Evolutionary conservation across 1,284 basidiomycete genomes (phyloP).

Genomic region (Sporisorium reilianum): DNA sequence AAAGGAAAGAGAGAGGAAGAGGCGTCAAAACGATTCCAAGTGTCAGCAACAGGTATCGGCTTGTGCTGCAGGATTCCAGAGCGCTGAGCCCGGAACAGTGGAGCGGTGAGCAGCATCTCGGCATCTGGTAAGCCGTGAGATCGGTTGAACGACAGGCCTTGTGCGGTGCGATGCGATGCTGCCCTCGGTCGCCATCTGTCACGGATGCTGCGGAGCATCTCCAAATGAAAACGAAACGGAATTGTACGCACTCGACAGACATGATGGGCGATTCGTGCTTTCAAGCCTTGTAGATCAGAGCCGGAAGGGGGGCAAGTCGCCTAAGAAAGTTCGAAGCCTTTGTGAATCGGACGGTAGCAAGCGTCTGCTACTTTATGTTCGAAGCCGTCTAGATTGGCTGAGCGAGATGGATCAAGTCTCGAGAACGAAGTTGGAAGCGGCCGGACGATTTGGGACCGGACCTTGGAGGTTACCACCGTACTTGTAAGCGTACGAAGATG

Average conservation of each 20-base stretch:
- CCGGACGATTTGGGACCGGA: neutral
- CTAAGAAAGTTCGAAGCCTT: neutral
- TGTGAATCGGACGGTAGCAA: too few relatives aligned
- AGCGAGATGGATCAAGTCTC: neutral
- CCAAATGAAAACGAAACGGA: neutral
- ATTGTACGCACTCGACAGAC: slow-evolving; percentile 61
- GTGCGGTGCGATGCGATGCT: neutral
- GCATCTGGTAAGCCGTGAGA: neutral
- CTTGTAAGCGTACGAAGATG: neutral
- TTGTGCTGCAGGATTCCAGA: neutral
- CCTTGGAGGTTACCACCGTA: slow-evolving; percentile 5
- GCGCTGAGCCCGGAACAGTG: neutral
- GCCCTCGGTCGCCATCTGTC: neutral
- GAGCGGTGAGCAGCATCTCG: neutral
- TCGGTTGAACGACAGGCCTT: neutral
- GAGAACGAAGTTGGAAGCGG: neutral
- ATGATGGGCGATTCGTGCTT: slow-evolving; percentile 25
- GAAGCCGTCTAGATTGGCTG: neutral
- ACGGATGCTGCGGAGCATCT: neutral
- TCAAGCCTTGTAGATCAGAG: neutral
- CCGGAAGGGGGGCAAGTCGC: neutral
- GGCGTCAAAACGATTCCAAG: neutral
- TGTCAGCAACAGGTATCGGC: slow-evolving; percentile 9
- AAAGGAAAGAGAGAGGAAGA: slow-evolving; percentile 1
- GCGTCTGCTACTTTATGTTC: neutral